These are phyloP conservation scores for Suhomyces bolitotheri DNA, from an alignment of 1,139 yeast species.

Conservation along the genomic window DNA sequence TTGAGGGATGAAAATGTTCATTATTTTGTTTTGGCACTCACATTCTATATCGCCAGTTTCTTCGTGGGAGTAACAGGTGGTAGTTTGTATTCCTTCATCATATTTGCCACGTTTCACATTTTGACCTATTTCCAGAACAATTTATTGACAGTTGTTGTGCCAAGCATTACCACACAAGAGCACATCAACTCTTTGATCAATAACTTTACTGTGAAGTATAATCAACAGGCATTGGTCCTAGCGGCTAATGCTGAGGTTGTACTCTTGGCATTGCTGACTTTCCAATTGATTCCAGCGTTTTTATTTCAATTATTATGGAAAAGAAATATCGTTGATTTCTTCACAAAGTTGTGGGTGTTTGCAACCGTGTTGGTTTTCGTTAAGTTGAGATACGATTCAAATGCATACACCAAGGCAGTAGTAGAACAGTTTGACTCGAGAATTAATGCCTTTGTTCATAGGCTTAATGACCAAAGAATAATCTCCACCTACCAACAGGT, in stretches of 20 bases:
- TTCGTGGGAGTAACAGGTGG: conserved; percentile 35
- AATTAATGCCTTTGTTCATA: conserved; percentile 29
- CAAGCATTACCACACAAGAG: conserved; percentile 16
- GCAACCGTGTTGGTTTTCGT: conserved; percentile 39
- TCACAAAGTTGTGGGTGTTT: conserved; percentile 24
- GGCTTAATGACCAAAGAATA: conserved; percentile 16
- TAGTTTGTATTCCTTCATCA: conserved; percentile 52
- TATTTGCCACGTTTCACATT: conserved; percentile 60
- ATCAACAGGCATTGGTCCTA: conserved; percentile 47
- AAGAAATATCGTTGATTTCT: conserved; percentile 20
- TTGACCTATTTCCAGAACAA: conserved; percentile 47
- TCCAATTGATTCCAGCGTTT: conserved; percentile 26
- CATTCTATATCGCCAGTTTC: conserved; percentile 35
- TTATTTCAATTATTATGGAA: conserved; percentile 16
- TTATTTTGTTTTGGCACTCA: conserved; percentile 45
- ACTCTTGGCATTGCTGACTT: conserved; percentile 23
- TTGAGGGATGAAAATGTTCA: conserved; percentile 53
- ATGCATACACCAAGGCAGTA: conserved; percentile 42
- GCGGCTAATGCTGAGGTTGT: conserved; percentile 52
- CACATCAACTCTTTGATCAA: conserved; percentile 25
- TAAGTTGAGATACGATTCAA: conserved; percentile 46
- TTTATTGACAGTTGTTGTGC: conserved; percentile 16
- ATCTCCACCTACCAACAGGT: conserved; percentile 11
- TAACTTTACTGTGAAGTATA: conserved; percentile 38
- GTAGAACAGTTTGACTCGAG: conserved; percentile 41